Percentiles rank a stretch among this genome's conserved stretches.
Evolutionary conservation across 129 eudicot species (phyloP).

Genomic region (Centaurea solstitialis): DNA sequence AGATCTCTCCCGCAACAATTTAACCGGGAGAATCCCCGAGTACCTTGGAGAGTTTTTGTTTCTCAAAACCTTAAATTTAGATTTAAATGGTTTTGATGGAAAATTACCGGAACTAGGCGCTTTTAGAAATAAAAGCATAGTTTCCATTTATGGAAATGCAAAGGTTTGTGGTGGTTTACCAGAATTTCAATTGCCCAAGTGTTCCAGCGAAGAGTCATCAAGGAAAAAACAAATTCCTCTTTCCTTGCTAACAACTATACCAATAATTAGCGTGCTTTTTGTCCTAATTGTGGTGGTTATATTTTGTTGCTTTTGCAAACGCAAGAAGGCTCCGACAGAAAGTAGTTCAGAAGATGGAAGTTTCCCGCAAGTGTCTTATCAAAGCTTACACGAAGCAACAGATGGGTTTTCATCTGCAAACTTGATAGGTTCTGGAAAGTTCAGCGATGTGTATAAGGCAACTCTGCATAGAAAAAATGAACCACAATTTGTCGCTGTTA

Average conservation of each 20-base stretch:
- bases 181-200: no score
- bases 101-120: no score
- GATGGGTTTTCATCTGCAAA: constrained; percentile 26
- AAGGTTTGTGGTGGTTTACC: no score
- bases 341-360: neutral
- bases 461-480: neutral
- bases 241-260: neutral
- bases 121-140: no score
- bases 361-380: constrained; percentile 22
- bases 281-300: neutral
- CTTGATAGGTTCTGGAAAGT: constrained; percentile 20
- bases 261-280: neutral
- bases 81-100: no score
- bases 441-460: constrained; percentile 31
- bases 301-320: neutral
- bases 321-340: neutral
- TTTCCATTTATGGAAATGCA: no score
- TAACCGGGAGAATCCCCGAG: no score
- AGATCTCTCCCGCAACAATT: no score
- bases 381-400: constrained; percentile 16
- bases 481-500: constrained; percentile 8
- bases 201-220: neutral
- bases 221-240: neutral
- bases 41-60: no score
- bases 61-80: no score